These are phyloP conservation scores for Pseudophaeomoniella oleicola DNA, from an alignment of 2,329 filamentous ascomycete species.

Conservation along the genomic window DNA sequence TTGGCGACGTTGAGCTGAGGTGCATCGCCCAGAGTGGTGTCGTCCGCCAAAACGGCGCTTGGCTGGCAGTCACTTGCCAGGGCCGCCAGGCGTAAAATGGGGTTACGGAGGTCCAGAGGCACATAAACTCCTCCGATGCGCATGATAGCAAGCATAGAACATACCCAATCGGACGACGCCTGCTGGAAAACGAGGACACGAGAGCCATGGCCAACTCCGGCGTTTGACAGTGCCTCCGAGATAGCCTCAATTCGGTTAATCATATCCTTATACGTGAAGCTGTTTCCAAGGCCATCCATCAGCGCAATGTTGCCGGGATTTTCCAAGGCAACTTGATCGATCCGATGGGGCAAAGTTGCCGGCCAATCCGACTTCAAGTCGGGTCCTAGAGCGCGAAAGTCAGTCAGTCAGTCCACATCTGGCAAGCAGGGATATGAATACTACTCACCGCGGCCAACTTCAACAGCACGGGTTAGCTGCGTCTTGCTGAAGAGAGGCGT, in stretches of 20 bases:
- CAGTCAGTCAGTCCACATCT: too few species aligned
- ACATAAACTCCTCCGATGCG: constrained; percentile 20
- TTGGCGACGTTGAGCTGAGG: constrained; percentile 1
- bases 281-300: constrained; percentile 13
- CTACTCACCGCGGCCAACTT: constrained; percentile 1
- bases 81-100: constrained; percentile 15
- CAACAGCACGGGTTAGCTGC: background rate
- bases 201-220: constrained; percentile 8
- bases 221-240: constrained; percentile 13
- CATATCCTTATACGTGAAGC: constrained; percentile 23
- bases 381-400: too few species aligned
- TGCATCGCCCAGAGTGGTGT: constrained; percentile 11
- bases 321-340: constrained; percentile 18
- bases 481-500: constrained; percentile 4
- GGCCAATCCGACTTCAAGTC: constrained; percentile 19
- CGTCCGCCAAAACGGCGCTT: constrained; percentile 19
- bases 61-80: constrained; percentile 17
- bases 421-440: constrained; percentile 1
- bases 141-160: constrained; percentile 19
- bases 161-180: constrained; percentile 20
- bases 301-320: constrained; percentile 14
- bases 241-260: constrained; percentile 19
- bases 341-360: constrained; percentile 19
- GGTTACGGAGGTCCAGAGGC: constrained; percentile 23
- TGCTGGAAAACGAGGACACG: constrained; percentile 26